Percentiles rank a stretch among this genome's conserved stretches.
Evolutionary conservation across 306 rosid species (phyloP).

Genomic region (Fragaria iinumae): DNA sequence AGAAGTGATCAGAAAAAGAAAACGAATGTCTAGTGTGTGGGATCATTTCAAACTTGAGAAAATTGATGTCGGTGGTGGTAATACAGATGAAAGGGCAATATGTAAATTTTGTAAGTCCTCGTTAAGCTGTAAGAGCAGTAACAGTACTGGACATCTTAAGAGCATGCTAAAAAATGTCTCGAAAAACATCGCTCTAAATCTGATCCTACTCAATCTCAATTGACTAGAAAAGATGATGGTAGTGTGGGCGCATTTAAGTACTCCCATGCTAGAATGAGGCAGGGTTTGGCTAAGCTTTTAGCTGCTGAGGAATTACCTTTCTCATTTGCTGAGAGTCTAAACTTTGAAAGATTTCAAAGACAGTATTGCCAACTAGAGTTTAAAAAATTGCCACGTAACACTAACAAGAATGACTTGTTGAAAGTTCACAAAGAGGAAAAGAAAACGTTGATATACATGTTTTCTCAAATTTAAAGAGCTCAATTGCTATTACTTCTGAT

Average conservation of each 20-base stretch:
- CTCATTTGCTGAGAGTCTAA: neutral
- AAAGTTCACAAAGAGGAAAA: neutral
- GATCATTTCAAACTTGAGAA: too few species aligned
- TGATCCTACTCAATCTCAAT: neutral
- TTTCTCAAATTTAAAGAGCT: neutral
- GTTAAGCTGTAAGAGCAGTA: too few species aligned
- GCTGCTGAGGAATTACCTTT: neutral
- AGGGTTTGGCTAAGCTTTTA: neutral
- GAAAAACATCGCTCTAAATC: neutral
- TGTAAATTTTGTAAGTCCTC: too few species aligned
- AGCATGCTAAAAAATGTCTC: neutral
- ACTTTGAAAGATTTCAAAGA: neutral
- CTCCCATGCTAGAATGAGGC: neutral
- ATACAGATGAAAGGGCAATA: too few species aligned
- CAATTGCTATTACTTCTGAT: neutral
- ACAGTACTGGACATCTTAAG: neutral
- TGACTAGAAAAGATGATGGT: neutral
- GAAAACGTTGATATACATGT: neutral
- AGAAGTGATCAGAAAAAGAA: too few species aligned
- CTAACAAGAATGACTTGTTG: neutral
- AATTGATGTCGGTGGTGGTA: too few species aligned
- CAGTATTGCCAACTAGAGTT: neutral
- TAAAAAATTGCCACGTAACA: neutral
- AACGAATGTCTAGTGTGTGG: too few species aligned
- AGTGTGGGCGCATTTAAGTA: neutral